Conservation (phyloP, 1,284 basidiomycete genomes). For the Trichosporon coremiiforme region DNA sequence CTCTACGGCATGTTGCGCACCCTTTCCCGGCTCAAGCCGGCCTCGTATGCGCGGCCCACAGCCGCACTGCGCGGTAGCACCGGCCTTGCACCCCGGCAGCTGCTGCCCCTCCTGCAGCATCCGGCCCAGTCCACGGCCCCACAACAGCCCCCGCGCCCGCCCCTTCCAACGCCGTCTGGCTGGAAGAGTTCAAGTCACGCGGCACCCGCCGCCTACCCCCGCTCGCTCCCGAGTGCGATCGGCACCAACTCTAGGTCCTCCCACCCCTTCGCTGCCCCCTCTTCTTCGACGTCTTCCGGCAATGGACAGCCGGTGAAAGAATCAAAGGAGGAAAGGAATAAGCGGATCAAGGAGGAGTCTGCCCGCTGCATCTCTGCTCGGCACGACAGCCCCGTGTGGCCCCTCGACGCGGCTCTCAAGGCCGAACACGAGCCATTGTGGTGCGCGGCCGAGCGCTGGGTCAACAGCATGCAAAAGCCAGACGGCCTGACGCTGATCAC, state of each 20-base stretch:
- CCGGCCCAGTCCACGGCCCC: constrained; percentile 6
- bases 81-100: constrained; percentile 20
- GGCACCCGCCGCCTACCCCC: constrained; percentile 69
- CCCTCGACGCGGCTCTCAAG: constrained; percentile 19
- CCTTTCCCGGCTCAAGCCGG: neutral
- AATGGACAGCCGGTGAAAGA: constrained; percentile 31
- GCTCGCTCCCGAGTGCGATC: constrained; percentile 52
- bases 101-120: constrained; percentile 19
- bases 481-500: constrained; percentile 68
- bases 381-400: constrained; percentile 23
- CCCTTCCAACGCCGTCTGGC: constrained; percentile 51
- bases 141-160: constrained; percentile 11
- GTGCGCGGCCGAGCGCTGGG: constrained; percentile 38
- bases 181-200: constrained; percentile 65
- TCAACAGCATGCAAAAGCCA: constrained; percentile 6
- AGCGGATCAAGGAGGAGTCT: constrained; percentile 24
- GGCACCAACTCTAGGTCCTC: constrained; percentile 31
- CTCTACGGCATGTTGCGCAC: neutral
- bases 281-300: neutral
- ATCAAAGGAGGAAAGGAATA: constrained; percentile 44
- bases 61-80: constrained; percentile 18
- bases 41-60: constrained; percentile 20
- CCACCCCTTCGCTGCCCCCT: constrained; percentile 23
- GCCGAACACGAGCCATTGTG: constrained; percentile 54
- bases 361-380: constrained; percentile 10